Percentiles rank a stretch among this genome's conserved stretches.
phyloP scores from a whole-genome alignment of 2,329 filamentous ascomycete species.

The Apiospora sp. region DNA sequence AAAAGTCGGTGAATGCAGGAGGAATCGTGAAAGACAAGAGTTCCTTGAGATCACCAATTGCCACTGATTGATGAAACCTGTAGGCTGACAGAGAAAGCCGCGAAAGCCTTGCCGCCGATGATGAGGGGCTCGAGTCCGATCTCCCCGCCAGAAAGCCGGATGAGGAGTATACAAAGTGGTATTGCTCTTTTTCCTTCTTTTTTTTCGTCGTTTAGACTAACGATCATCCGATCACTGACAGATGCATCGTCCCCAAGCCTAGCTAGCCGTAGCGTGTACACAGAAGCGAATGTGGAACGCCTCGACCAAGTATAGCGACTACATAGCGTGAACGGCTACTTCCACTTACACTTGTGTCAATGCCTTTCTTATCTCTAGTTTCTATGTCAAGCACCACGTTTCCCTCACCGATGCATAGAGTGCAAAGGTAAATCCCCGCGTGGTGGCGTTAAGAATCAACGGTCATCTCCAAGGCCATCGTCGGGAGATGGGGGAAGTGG shows the following conservation, averaged over 20 bases:
- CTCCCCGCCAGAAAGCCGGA: background rate
- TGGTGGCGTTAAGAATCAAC: slow-evolving; percentile 20
- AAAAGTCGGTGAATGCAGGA: slow-evolving; percentile 21
- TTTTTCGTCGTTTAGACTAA: slow-evolving; percentile 1
- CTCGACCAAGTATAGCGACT: background rate
- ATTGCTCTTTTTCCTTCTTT: background rate
- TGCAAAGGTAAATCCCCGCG: background rate
- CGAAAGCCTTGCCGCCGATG: slow-evolving; percentile 8
- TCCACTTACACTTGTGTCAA: background rate
- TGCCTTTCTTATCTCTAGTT: too few species aligned
- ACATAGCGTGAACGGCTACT: slow-evolving; percentile 17
- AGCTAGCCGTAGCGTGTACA: background rate
- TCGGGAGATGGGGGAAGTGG: background rate
- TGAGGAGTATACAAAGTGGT: background rate
- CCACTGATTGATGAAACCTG: slow-evolving; percentile 13
- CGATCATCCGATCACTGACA: slow-evolving; percentile 16
- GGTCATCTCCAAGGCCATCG: background rate
- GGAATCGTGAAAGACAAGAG: background rate
- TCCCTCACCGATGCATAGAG: slow-evolving; percentile 2
- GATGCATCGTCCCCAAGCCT: background rate
- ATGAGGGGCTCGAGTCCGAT: slow-evolving; percentile 6
- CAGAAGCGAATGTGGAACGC: slow-evolving; percentile 8
- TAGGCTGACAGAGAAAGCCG: background rate
- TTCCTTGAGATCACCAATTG: slow-evolving; percentile 15
- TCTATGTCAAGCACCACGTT: background rate